Evolutionary conservation across 2,329 filamentous ascomycete genomes (phyloP).

Genomic region (Passalora sequoiae): DNA sequence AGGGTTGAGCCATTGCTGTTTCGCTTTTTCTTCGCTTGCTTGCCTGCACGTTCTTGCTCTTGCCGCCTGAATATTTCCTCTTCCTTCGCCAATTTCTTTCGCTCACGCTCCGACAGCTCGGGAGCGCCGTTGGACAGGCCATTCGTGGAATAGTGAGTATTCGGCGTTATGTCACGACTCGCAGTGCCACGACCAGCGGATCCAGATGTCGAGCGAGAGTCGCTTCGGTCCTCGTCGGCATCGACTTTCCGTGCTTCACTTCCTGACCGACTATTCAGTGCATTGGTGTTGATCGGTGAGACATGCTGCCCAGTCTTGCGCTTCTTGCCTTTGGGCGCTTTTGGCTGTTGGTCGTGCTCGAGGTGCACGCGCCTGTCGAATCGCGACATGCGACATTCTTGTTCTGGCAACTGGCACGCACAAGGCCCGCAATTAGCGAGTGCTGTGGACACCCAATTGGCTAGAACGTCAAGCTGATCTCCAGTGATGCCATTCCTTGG

Average conservation of each 20-base stretch:
- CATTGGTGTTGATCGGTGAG: conserved; percentile 52
- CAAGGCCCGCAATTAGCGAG: conserved; percentile 75
- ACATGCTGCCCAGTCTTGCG: conserved; percentile 45
- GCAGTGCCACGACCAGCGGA: conserved; percentile 52
- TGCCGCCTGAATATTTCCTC: conserved; percentile 59
- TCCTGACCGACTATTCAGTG: conserved; percentile 54
- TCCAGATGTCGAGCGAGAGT: conserved; percentile 53
- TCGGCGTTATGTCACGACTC: conserved; percentile 59
- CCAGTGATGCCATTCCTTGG: conserved; percentile 17
- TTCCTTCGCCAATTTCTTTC: conserved; percentile 58
- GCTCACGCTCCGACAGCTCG: conserved; percentile 58
- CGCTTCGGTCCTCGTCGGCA: conserved; percentile 52
- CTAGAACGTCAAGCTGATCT: conserved; percentile 37
- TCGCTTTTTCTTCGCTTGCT: conserved; percentile 51
- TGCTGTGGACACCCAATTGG: conserved; percentile 62
- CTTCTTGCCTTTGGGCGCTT: conserved; percentile 44
- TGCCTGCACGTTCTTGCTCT: conserved; percentile 52
- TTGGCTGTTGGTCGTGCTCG: conserved; percentile 27
- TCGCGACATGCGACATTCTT: conserved; percentile 32
- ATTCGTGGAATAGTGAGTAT: conserved; percentile 47
- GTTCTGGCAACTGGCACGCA: conserved; percentile 55
- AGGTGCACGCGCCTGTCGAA: conserved; percentile 31
- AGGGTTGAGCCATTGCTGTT: conserved; percentile 52
- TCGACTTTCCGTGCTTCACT: conserved; percentile 52
- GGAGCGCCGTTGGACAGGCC: conserved; percentile 36